phyloP scores from a whole-genome alignment of 805 yeast genomes.

The Dipodascopsis uninucleata region DNA sequence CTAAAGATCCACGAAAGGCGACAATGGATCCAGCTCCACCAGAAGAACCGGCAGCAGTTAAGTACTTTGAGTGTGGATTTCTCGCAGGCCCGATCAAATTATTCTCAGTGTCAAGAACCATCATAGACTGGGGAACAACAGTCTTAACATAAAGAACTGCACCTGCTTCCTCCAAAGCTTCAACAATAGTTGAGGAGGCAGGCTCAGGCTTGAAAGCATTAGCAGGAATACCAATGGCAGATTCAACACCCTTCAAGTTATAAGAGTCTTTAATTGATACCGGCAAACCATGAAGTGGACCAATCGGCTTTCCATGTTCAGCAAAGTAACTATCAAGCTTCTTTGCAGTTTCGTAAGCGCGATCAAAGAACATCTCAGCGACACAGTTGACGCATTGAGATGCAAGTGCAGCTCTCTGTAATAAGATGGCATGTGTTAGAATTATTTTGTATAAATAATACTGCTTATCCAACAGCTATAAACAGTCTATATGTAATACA shows the following conservation, averaged over 20 bases:
- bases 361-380: conserved; percentile 45
- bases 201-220: conserved; percentile 39
- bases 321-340: conserved; percentile 50
- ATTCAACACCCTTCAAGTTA: conserved; percentile 44
- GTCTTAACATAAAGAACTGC: conserved; percentile 52
- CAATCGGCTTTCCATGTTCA: conserved; percentile 47
- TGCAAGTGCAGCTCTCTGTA: conserved; percentile 25
- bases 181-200: conserved; percentile 41
- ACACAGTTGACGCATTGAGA: conserved; percentile 32
- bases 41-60: conserved; percentile 52
- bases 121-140: conserved; percentile 47
- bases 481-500: background rate
- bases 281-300: conserved; percentile 66
- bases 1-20: conserved; percentile 44
- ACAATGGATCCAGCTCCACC: conserved; percentile 54
- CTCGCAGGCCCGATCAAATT: conserved; percentile 46
- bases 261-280: conserved; percentile 43
- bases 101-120: conserved; percentile 47
- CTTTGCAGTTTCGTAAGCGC: conserved; percentile 54
- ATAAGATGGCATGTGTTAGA: background rate
- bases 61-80: conserved; percentile 44
- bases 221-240: conserved; percentile 48
- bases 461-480: background rate
- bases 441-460: background rate
- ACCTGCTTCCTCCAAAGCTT: conserved; percentile 41